Conservation (phyloP, 768 basidiomycete species). For the Mycena kentingensis region DNA sequence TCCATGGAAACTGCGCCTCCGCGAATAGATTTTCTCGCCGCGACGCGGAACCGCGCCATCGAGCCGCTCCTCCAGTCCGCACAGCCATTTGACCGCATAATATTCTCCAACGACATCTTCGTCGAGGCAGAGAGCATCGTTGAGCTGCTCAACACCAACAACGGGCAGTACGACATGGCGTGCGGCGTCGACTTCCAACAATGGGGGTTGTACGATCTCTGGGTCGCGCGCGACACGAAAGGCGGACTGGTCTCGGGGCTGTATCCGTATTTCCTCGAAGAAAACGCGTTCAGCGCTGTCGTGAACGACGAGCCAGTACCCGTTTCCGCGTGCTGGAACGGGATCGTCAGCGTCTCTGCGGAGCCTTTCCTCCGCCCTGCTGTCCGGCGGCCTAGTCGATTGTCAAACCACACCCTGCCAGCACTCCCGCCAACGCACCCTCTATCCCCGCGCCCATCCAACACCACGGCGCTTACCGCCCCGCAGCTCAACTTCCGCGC, state of each 20-base stretch:
- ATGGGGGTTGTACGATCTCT: slow-evolving; percentile 40
- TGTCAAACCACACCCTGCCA: slow-evolving; percentile 25
- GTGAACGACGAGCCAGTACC: slow-evolving; percentile 40
- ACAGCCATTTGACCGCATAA: slow-evolving; percentile 40
- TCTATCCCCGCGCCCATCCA: slow-evolving; percentile 5
- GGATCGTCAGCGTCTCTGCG: slow-evolving; percentile 39
- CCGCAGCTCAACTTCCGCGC: slow-evolving; percentile 34
- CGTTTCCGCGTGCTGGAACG: slow-evolving; percentile 49
- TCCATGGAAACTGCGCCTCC: slow-evolving; percentile 31
- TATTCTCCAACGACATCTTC: slow-evolving; percentile 47
- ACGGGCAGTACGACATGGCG: slow-evolving; percentile 44
- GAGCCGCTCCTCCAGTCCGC: slow-evolving; percentile 38
- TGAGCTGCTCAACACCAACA: slow-evolving; percentile 40
- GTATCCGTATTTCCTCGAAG: slow-evolving; percentile 46
- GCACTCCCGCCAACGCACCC: slow-evolving; percentile 28
- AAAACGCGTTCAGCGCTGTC: slow-evolving; percentile 35
- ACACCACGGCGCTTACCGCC: slow-evolving; percentile 26
- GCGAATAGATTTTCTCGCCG: slow-evolving; percentile 40
- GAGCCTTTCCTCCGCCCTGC: slow-evolving; percentile 42
- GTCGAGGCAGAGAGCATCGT: slow-evolving; percentile 42
- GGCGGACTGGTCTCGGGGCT: slow-evolving; percentile 30
- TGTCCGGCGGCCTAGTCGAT: slow-evolving; percentile 36
- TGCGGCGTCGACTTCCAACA: slow-evolving; percentile 44
- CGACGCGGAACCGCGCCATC: slow-evolving; percentile 42
- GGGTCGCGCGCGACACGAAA: slow-evolving; percentile 38